A percentile compares a stretch with the other conserved stretches of the same genome.
phyloP scores from a whole-genome alignment of 805 yeast species.

The Kodamaea laetipori region DNA sequence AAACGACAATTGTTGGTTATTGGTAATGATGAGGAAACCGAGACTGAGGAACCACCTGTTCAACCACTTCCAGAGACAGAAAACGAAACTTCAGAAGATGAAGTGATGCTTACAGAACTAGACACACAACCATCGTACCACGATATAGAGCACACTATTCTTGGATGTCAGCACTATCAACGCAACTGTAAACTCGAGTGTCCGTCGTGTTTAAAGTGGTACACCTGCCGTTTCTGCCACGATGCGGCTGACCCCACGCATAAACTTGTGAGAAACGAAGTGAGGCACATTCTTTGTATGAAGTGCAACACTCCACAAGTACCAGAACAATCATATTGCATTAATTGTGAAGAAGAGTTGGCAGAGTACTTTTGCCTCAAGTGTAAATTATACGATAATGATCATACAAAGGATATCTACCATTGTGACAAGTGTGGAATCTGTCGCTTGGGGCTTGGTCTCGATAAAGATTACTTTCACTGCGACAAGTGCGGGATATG shows the following conservation, averaged over 20 bases:
- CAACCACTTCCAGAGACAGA: constrained; percentile 12
- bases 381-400: constrained; percentile 84
- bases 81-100: constrained; percentile 28
- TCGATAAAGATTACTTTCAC: constrained; percentile 88
- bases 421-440: constrained; percentile 94
- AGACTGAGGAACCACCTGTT: background rate
- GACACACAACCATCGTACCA: constrained; percentile 54
- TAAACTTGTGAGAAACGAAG: constrained; percentile 55
- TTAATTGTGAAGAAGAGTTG: constrained; percentile 63
- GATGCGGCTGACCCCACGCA: constrained; percentile 54
- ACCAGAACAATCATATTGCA: constrained; percentile 68
- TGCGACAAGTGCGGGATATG: constrained; percentile 90
- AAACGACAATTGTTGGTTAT: constrained; percentile 21
- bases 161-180: constrained; percentile 85
- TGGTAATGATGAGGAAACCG: constrained; percentile 16
- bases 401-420: constrained; percentile 74
- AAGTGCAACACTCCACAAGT: constrained; percentile 71
- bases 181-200: constrained; percentile 85
- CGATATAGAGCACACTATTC: constrained; percentile 42
- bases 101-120: constrained; percentile 47
- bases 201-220: constrained; percentile 72
- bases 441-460: constrained; percentile 85
- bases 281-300: constrained; percentile 79
- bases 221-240: constrained; percentile 83
- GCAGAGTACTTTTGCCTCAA: constrained; percentile 76